phyloP scores from a whole-genome alignment of 768 basidiomycete species.

The Boletus reticulatus region DNA sequence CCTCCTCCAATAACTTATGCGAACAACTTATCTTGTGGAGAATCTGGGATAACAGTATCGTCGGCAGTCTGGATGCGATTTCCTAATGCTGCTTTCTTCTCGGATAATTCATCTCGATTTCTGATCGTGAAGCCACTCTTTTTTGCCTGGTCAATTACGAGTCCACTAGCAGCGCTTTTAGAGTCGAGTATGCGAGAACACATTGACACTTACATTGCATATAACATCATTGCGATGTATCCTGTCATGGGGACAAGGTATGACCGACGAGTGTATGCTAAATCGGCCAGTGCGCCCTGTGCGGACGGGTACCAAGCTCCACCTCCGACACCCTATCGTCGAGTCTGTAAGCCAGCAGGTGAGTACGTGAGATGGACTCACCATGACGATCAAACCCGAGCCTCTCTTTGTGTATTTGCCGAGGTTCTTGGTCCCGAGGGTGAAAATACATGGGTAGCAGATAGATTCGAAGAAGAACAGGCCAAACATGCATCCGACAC shows the following conservation, averaged over 20 bases:
- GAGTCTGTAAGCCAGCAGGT: neutral
- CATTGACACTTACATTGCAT: conserved; percentile 47
- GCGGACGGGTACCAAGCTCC: conserved; percentile 71
- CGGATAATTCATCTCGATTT: conserved; percentile 42
- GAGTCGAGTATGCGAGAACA: neutral
- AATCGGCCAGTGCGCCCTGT: conserved; percentile 55
- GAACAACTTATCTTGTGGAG: conserved; percentile 12
- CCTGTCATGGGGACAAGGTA: conserved; percentile 62
- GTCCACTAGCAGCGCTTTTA: conserved; percentile 37
- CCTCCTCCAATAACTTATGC: conserved; percentile 13
- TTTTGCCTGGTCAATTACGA: conserved; percentile 49
- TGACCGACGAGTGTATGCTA: conserved; percentile 46
- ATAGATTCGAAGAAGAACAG: conserved; percentile 79
- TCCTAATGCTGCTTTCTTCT: conserved; percentile 12
- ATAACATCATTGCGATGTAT: conserved; percentile 55
- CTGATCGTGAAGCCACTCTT: conserved; percentile 50
- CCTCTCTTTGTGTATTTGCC: conserved; percentile 60
- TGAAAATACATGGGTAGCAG: conserved; percentile 70
- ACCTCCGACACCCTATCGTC: conserved; percentile 52
- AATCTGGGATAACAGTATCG: neutral
- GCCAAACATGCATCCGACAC: conserved; percentile 58
- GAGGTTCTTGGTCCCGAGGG: conserved; percentile 61
- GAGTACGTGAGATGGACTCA: conserved; percentile 4
- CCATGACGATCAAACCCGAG: conserved; percentile 66
- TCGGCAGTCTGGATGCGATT: neutral